Evolutionary conservation across 495 filamentous ascomycete genomes (phyloP).

Genomic region (Copromyces sp.): DNA sequence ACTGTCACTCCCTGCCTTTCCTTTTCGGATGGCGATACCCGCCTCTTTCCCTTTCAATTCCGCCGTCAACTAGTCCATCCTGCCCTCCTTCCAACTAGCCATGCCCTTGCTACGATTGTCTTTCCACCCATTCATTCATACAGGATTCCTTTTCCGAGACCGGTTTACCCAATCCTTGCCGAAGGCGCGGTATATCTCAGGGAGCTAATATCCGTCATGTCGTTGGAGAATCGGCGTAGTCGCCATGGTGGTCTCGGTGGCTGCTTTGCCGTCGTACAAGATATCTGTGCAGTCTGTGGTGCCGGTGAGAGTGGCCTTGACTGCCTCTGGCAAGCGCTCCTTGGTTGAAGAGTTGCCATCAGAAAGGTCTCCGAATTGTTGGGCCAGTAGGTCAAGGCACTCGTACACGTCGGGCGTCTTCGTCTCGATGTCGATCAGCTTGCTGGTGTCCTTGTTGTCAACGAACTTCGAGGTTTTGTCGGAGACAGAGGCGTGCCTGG

Average conservation of each 20-base stretch:
- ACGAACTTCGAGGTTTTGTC: accelerated
- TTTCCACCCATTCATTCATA: background rate
- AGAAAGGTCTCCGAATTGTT: background rate
- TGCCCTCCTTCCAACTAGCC: background rate
- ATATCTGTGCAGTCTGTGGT: background rate
- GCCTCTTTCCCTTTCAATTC: background rate
- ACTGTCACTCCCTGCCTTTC: background rate
- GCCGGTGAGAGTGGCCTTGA: background rate
- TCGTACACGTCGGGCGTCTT: background rate
- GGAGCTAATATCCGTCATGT: background rate
- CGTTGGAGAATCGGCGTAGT: background rate
- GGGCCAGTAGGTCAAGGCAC: background rate
- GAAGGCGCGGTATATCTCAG: background rate
- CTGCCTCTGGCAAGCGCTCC: background rate
- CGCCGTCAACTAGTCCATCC: background rate
- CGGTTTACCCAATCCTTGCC: background rate
- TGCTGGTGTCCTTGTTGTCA: background rate
- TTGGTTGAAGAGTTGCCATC: background rate
- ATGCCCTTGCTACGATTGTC: background rate
- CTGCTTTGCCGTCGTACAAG: background rate
- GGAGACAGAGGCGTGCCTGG: background rate
- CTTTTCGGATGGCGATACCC: background rate
- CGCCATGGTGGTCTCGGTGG: background rate
- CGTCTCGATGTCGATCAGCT: background rate
- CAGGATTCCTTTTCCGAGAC: background rate